phyloP scores from a whole-genome alignment of 2,329 filamentous ascomycete species.

The Lasiodiplodia sp. region DNA sequence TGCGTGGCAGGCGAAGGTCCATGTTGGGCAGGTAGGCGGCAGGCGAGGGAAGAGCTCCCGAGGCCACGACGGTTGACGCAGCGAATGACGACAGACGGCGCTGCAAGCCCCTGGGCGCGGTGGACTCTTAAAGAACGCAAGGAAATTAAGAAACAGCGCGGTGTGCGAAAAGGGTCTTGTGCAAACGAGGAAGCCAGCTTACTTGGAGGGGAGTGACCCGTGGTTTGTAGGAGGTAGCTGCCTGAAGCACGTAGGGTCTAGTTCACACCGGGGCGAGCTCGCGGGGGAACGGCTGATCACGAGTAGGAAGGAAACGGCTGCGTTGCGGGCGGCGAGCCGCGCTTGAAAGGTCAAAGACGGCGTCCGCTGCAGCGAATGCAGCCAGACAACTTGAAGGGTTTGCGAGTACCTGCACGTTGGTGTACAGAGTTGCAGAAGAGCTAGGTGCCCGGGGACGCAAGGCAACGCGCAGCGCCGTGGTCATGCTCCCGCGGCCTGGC shows the following conservation, averaged over 20 bases:
- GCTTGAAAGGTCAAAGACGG: not conserved
- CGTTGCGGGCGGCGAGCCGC: not conserved
- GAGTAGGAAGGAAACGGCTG: constrained; percentile 17
- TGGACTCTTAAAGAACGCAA: constrained; percentile 3
- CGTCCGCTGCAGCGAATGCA: not conserved
- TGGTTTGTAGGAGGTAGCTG: constrained; percentile 12
- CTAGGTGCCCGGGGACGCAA: constrained; percentile 28
- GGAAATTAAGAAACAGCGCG: constrained; percentile 25
- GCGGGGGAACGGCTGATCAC: constrained; percentile 27
- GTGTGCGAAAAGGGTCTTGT: not conserved
- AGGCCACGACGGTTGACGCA: constrained; percentile 26
- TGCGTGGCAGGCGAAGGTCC: constrained; percentile 26
- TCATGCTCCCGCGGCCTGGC: constrained; percentile 28
- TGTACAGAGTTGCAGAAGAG: constrained; percentile 7
- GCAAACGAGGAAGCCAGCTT: constrained; percentile 26
- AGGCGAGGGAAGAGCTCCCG: constrained; percentile 20
- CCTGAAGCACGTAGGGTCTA: constrained; percentile 24
- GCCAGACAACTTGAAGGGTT: not conserved
- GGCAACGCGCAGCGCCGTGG: constrained; percentile 22
- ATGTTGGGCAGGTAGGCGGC: constrained; percentile 23
- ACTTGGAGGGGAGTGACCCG: constrained; percentile 20
- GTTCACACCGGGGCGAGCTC: constrained; percentile 20
- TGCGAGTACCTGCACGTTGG: constrained; percentile 9
- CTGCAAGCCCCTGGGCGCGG: constrained; percentile 24
- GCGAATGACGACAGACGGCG: constrained; percentile 18